Evolutionary conservation across 2,329 filamentous ascomycete genomes (phyloP).

Genomic region (Microthyrium microscopicum): DNA sequence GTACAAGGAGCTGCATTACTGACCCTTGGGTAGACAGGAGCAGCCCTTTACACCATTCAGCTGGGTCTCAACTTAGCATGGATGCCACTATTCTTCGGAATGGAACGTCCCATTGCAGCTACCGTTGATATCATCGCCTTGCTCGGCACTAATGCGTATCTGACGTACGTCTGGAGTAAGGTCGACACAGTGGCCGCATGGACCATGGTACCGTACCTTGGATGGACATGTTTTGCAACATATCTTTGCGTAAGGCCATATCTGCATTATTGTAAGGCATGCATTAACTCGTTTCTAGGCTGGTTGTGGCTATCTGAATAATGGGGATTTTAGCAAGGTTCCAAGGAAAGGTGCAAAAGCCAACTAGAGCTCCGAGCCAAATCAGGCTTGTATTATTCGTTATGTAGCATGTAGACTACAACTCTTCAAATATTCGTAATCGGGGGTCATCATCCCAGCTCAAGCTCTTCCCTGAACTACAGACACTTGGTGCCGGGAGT

Average conservation of each 20-base stretch:
- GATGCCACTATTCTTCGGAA: constrained; percentile 87
- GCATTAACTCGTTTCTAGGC: constrained; percentile 12
- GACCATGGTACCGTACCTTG: constrained; percentile 65
- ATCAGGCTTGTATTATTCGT: neutral
- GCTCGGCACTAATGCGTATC: constrained; percentile 52
- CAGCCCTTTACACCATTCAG: constrained; percentile 73
- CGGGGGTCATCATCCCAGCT: constrained; percentile 2
- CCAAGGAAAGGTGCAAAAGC: too few species aligned
- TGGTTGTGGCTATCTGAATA: constrained; percentile 22
- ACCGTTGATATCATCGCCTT: constrained; percentile 60
- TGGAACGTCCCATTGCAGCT: constrained; percentile 56
- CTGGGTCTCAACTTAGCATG: constrained; percentile 71
- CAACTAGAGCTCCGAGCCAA: neutral
- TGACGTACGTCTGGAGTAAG: constrained; percentile 59
- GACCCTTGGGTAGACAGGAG: constrained; percentile 31
- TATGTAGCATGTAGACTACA: constrained; percentile 2
- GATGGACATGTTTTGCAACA: constrained; percentile 73
- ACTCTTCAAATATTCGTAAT: constrained; percentile 4
- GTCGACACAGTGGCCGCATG: constrained; percentile 58
- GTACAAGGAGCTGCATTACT: neutral
- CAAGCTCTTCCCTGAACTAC: neutral
- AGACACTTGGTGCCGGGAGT: neutral
- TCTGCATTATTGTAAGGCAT: neutral
- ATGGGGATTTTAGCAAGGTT: constrained; percentile 21
- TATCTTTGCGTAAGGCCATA: constrained; percentile 49